Conservation (phyloP, 306 rosid genomes). For the Hylodesmum podocarpum region DNA sequence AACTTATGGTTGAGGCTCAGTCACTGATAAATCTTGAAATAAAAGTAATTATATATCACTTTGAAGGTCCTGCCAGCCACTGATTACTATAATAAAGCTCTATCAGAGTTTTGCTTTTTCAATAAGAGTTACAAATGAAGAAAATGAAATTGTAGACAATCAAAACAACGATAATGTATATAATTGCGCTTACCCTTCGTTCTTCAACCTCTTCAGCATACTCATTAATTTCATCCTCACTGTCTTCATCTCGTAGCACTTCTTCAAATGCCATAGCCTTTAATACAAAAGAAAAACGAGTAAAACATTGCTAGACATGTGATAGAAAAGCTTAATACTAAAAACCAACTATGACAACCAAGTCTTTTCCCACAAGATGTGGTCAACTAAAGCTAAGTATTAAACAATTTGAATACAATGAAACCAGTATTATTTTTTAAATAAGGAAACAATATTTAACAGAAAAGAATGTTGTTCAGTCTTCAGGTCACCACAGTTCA, state of each 20-base stretch:
- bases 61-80: conserved; percentile 9
- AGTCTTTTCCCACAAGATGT: not conserved
- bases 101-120: conserved; percentile 5
- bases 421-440: not conserved
- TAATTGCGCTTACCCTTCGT: conserved; percentile 52
- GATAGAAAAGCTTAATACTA: conserved; percentile 7
- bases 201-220: conserved; percentile 71
- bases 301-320: not conserved
- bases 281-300: conserved; percentile 37
- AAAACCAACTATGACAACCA: not conserved
- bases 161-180: not conserved
- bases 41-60: not conserved
- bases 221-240: conserved; percentile 88
- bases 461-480: not conserved
- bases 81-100: not conserved
- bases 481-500: not conserved
- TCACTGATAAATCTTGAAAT: not conserved
- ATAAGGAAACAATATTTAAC: not conserved
- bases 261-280: conserved; percentile 79
- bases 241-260: conserved; percentile 64
- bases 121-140: not conserved
- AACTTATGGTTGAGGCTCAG: not conserved
- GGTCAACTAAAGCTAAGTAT: not conserved
- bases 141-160: not conserved
- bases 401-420: conserved; percentile 5